Percentiles rank a stretch among this genome's conserved stretches.
Evolutionary conservation across 139 green algal species (phyloP).

Genomic region (Eudorina sp.): DNA sequence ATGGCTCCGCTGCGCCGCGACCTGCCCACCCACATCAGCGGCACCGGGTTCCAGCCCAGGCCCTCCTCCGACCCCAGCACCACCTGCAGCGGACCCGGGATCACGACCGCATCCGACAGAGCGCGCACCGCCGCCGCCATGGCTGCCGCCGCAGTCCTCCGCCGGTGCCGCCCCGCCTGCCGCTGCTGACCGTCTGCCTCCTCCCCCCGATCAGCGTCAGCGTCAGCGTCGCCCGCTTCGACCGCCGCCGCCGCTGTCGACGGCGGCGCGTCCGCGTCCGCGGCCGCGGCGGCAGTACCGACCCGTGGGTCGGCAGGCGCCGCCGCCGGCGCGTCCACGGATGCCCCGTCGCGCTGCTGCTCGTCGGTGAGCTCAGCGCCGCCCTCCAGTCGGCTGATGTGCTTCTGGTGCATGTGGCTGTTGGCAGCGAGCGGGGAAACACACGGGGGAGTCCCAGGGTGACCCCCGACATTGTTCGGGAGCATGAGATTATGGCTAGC

Average conservation of each 20-base stretch:
- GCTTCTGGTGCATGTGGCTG: conserved; percentile 19
- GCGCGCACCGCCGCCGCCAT: not conserved
- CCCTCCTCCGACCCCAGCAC: conserved; percentile 22
- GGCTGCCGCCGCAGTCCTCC: not conserved
- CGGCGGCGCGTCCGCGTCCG: not conserved
- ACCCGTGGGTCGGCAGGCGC: not conserved
- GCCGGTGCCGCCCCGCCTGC: not conserved
- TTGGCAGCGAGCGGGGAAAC: not conserved
- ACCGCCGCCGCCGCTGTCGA: not conserved
- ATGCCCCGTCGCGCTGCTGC: not conserved
- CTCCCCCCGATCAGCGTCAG: not conserved
- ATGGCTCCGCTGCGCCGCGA: conserved; percentile 32
- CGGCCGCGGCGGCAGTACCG: not conserved
- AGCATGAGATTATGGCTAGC: not conserved
- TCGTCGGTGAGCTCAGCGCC: not conserved
- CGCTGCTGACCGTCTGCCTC: not conserved
- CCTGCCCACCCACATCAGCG: conserved; percentile 29
- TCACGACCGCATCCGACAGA: not conserved
- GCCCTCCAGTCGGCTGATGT: conserved; percentile 13
- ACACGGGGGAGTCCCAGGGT: not conserved
- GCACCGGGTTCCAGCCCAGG: conserved; percentile 36
- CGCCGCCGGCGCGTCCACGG: not conserved
- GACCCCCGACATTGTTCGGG: not conserved
- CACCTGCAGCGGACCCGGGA: conserved; percentile 9
- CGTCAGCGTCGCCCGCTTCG: not conserved